Percentiles rank a stretch among this genome's conserved stretches.
Evolutionary conservation across 2,329 filamentous ascomycete genomes (phyloP).

Genomic region (Colletotrichum orchidophilum): DNA sequence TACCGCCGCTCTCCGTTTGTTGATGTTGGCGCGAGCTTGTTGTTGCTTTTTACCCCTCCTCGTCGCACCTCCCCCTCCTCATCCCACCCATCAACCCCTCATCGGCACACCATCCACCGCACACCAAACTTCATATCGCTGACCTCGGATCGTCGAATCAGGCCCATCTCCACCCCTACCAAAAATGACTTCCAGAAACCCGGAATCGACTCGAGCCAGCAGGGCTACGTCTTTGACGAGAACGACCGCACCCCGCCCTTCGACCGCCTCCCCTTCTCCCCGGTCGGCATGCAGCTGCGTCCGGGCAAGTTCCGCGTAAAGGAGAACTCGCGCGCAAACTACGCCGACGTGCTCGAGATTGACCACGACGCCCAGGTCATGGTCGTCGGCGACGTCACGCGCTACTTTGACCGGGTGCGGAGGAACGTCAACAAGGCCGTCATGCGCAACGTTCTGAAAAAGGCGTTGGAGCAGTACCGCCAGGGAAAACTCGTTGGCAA

Average conservation of each 20-base stretch:
- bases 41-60: neutral
- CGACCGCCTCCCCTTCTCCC: slow-evolving; percentile 28
- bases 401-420: slow-evolving; percentile 30
- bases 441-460: slow-evolving; percentile 31
- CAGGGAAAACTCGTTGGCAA: slow-evolving; percentile 26
- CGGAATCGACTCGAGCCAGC: slow-evolving; percentile 32
- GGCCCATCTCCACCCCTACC: slow-evolving; percentile 32
- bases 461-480: slow-evolving; percentile 30
- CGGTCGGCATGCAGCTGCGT: slow-evolving; percentile 29
- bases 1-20: neutral
- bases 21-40: neutral
- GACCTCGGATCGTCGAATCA: neutral
- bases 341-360: slow-evolving; percentile 31
- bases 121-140: slow-evolving; percentile 7
- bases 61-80: neutral
- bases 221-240: slow-evolving; percentile 29
- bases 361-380: slow-evolving; percentile 34
- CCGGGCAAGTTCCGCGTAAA: slow-evolving; percentile 33
- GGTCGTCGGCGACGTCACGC: slow-evolving; percentile 29
- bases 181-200: slow-evolving; percentile 33
- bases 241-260: slow-evolving; percentile 31
- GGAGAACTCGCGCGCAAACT: slow-evolving; percentile 30
- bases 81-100: neutral
- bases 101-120: neutral
- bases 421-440: slow-evolving; percentile 32